These are phyloP conservation scores for Prunus mira DNA, from an alignment of 306 rosid genomes.

Conservation along the genomic window DNA sequence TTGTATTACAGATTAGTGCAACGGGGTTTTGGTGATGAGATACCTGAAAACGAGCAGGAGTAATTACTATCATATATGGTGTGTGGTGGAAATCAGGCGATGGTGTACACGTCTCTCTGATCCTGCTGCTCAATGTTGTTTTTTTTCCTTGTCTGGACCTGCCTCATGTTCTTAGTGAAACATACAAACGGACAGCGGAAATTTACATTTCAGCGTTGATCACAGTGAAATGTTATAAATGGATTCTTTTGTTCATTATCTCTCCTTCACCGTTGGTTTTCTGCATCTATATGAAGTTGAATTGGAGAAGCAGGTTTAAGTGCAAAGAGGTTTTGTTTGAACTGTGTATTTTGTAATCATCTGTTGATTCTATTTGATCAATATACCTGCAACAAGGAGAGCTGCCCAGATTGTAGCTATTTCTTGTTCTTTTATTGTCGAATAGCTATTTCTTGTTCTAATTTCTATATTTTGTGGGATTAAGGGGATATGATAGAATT, in stretches of 20 bases:
- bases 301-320: constrained; percentile 41
- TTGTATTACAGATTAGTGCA: constrained; percentile 96
- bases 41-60: constrained; percentile 52
- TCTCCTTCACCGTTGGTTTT: not conserved
- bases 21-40: constrained; percentile 64
- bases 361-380: not conserved
- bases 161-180: constrained; percentile 28
- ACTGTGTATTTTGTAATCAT: constrained; percentile 21
- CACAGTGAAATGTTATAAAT: constrained; percentile 33
- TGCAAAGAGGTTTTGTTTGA: constrained; percentile 4
- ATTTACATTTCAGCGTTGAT: constrained; percentile 34
- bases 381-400: not conserved
- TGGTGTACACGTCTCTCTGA: constrained; percentile 28
- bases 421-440: not conserved
- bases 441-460: not conserved
- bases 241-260: constrained; percentile 25
- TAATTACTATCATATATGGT: constrained; percentile 9
- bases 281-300: constrained; percentile 37
- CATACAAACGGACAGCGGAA: constrained; percentile 35
- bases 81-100: constrained; percentile 23
- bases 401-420: not conserved
- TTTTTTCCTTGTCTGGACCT: constrained; percentile 31
- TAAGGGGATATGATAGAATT: not conserved
- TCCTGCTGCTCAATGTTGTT: constrained; percentile 33
- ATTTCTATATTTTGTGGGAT: not conserved